Conservation (phyloP, 2,329 filamentous ascomycete species). For the Tolypocladium tundrense region DNA sequence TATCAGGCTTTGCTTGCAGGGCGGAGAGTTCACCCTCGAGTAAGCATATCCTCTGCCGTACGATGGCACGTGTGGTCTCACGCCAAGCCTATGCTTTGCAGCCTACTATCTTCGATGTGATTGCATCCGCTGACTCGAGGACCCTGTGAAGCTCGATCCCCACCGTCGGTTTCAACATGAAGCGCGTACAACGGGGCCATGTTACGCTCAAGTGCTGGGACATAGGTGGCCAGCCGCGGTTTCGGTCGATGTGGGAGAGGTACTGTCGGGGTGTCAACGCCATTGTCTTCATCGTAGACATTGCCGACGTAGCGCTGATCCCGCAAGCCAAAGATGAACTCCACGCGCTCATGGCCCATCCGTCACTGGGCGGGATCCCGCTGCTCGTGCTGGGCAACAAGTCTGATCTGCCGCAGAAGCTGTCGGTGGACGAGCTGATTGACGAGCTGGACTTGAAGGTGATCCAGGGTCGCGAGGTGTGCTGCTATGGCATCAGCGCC, state of each 20-base stretch:
- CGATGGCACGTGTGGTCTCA: background rate
- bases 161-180: slow-evolving; percentile 98
- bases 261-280: slow-evolving; percentile 97
- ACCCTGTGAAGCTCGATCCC: slow-evolving; percentile 72
- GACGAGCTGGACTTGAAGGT: slow-evolving; percentile 82
- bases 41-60: slow-evolving; percentile 41
- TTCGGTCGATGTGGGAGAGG: slow-evolving; percentile 98
- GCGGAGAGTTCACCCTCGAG: slow-evolving; percentile 98
- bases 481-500: slow-evolving; percentile 96
- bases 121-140: slow-evolving; percentile 24
- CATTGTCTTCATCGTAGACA: slow-evolving; percentile 97
- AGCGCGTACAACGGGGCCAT: slow-evolving; percentile 93
- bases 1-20: slow-evolving; percentile 40
- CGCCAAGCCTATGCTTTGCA: slow-evolving; percentile 3
- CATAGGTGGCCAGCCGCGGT: slow-evolving; percentile 90
- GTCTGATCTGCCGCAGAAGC: slow-evolving; percentile 82
- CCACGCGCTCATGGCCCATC: slow-evolving; percentile 77
- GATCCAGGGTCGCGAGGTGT: slow-evolving; percentile 87
- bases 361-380: slow-evolving; percentile 78
- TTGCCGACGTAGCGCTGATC: slow-evolving; percentile 72
- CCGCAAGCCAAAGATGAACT: slow-evolving; percentile 86
- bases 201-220: slow-evolving; percentile 99
- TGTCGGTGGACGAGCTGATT: slow-evolving; percentile 91
- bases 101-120: background rate
- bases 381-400: slow-evolving; percentile 95